These are phyloP conservation scores for Aspergillus baeticus DNA, from an alignment of 495 filamentous ascomycete genomes.

Conservation along the genomic window DNA sequence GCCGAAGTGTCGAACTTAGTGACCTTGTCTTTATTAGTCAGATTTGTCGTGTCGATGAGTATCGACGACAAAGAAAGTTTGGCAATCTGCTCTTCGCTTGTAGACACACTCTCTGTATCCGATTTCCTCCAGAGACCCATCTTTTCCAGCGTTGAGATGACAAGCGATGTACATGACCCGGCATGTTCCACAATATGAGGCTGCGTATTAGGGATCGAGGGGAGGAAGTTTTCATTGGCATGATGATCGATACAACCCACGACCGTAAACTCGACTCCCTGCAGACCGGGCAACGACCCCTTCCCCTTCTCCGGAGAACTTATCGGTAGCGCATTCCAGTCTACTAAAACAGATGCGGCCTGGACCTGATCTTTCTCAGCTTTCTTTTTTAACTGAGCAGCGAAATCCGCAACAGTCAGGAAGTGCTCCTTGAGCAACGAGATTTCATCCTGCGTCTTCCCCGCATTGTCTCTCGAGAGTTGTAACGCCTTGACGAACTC, in stretches of 20 bases:
- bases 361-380: constrained; percentile 12
- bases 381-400: constrained; percentile 17
- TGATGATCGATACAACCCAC: constrained; percentile 92
- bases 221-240: constrained; percentile 69
- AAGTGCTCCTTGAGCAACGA: constrained; percentile 40
- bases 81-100: constrained; percentile 58
- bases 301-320: constrained; percentile 33
- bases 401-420: constrained; percentile 43
- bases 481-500: constrained; percentile 61
- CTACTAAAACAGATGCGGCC: constrained; percentile 65
- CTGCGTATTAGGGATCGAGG: constrained; percentile 23
- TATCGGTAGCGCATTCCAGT: constrained; percentile 81
- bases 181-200: constrained; percentile 65
- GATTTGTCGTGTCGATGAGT: constrained; percentile 80
- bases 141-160: constrained; percentile 59
- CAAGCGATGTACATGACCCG: constrained; percentile 79
- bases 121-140: constrained; percentile 51
- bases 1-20: constrained; percentile 67
- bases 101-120: constrained; percentile 5
- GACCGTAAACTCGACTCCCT: constrained; percentile 46
- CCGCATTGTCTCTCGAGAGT: constrained; percentile 28
- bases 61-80: constrained; percentile 77
- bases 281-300: constrained; percentile 32
- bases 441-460: constrained; percentile 26
- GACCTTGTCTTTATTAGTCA: constrained; percentile 67